Conservation (phyloP, 441 rosid species). For the Erodium moschatum region DNA sequence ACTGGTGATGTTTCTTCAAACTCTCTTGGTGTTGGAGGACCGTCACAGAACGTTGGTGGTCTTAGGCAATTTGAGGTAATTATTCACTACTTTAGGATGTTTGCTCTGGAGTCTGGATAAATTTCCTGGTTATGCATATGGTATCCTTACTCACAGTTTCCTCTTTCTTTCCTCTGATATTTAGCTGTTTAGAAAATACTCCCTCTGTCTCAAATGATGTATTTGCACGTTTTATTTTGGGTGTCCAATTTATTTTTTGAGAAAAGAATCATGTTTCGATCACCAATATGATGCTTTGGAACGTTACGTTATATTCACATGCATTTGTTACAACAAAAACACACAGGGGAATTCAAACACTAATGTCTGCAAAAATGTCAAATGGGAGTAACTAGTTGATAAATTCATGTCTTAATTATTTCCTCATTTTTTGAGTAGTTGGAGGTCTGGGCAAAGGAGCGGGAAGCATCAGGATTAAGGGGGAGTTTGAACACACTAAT, state of each 20-base stretch:
- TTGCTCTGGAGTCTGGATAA: not conserved
- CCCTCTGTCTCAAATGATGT: not conserved
- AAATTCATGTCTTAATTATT: constrained; percentile 12
- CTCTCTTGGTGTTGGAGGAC: constrained; percentile 41
- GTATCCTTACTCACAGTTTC: not conserved
- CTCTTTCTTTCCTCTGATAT: not conserved
- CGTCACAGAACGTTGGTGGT: constrained; percentile 55
- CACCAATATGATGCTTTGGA: not conserved
- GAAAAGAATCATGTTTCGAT: not conserved
- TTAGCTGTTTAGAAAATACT: not conserved
- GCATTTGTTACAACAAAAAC: not conserved
- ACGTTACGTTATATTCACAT: not conserved
- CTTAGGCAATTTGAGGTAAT: constrained; percentile 75
- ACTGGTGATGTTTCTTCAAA: constrained; percentile 51
- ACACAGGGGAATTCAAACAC: not conserved
- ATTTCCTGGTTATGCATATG: not conserved
- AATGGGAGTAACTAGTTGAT: not conserved
- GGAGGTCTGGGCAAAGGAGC: constrained; percentile 93
- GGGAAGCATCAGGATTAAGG: constrained; percentile 81
- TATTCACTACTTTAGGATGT: constrained; percentile 5
- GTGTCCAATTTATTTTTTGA: not conserved
- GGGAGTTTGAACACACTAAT: constrained; percentile 76
- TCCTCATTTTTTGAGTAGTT: constrained; percentile 38
- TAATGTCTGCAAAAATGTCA: not conserved
- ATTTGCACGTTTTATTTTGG: not conserved